Evolutionary conservation across 1,284 basidiomycete genomes (phyloP).

Genomic region (Heterobasidion parviporum): DNA sequence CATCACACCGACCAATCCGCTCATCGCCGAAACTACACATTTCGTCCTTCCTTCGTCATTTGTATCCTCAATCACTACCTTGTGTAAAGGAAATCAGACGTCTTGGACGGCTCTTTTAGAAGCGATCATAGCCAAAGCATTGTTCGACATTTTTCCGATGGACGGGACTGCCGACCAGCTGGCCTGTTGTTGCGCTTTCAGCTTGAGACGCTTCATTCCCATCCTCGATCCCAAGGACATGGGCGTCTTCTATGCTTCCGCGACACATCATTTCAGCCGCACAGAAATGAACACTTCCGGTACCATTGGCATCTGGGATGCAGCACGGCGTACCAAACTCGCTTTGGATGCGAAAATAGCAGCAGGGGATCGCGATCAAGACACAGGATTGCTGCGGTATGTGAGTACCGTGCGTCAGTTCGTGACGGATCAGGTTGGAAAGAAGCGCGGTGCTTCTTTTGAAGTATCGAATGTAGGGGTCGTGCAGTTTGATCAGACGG

Average conservation of each 20-base stretch:
- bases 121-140: neutral
- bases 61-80: neutral
- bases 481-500: neutral
- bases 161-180: constrained; percentile 4
- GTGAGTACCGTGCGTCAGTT: constrained; percentile 1
- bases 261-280: constrained; percentile 2
- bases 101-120: constrained; percentile 2
- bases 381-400: constrained; percentile 6
- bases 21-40: neutral
- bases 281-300: neutral
- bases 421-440: neutral
- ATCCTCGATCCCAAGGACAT: neutral
- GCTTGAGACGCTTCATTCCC: constrained; percentile 4
- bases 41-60: neutral
- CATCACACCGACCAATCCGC: neutral
- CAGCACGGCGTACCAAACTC: constrained; percentile 1
- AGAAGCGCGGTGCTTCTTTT: constrained; percentile 1
- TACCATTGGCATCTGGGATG: neutral
- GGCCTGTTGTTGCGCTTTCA: neutral
- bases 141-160: constrained; percentile 1
- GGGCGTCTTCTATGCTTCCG: constrained; percentile 1
- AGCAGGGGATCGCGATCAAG: neutral
- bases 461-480: constrained; percentile 6
- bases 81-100: constrained; percentile 1
- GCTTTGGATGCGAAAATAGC: constrained; percentile 1